Conservation (phyloP, 768 basidiomycete genomes). For the Agaricus blazei region DNA sequence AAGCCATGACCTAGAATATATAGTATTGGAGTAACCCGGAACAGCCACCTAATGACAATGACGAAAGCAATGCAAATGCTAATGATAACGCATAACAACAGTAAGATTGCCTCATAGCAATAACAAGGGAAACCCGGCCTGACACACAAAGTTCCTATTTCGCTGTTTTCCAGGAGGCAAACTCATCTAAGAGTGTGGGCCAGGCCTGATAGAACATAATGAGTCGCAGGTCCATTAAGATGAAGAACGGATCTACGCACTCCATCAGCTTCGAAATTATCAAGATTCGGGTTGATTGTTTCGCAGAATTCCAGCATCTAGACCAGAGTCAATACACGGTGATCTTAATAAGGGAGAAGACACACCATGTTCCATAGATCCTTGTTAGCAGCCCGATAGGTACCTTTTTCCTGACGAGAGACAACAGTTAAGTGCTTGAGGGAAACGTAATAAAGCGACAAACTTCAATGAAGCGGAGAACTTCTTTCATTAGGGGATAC, state of each 20-base stretch:
- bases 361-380: slow-evolving; percentile 84
- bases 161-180: not conserved
- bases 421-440: slow-evolving; percentile 8
- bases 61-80: too few relatives aligned
- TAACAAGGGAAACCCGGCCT: not conserved
- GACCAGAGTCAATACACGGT: slow-evolving; percentile 8
- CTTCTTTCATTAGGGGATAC: slow-evolving; percentile 60
- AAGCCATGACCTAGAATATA: too few relatives aligned
- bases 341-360: not conserved
- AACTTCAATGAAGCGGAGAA: slow-evolving; percentile 65
- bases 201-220: slow-evolving; percentile 52
- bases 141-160: not conserved
- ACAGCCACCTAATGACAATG: too few relatives aligned
- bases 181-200: slow-evolving; percentile 51
- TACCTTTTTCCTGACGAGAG: slow-evolving; percentile 39
- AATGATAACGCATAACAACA: not conserved
- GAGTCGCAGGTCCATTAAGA: not conserved
- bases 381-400: slow-evolving; percentile 76
- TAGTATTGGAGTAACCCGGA: too few relatives aligned
- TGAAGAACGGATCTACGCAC: slow-evolving; percentile 27
- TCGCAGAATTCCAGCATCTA: slow-evolving; percentile 77
- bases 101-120: not conserved
- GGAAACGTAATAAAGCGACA: slow-evolving; percentile 13
- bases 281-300: slow-evolving; percentile 51
- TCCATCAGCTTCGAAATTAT: slow-evolving; percentile 72